phyloP scores from a whole-genome alignment of 306 rosid species.

The Malus orientalis region DNA sequence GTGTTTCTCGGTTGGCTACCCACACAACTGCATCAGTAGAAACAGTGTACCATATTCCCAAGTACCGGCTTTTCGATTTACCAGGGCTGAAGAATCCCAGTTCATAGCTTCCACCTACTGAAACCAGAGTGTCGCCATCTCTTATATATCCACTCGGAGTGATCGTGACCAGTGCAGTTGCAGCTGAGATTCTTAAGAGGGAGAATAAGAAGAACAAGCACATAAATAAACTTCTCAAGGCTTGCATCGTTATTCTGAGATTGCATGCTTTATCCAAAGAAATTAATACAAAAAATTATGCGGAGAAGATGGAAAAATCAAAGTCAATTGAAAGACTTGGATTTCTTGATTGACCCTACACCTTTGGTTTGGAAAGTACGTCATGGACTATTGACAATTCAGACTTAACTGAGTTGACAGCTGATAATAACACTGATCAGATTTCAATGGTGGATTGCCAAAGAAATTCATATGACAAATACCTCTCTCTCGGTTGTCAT shows the following conservation, averaged over 20 bases:
- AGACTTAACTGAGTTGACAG: too few relatives aligned
- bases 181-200: neutral
- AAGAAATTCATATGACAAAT: neutral
- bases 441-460: too few relatives aligned
- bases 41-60: slow-evolving; percentile 9
- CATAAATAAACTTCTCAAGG: neutral
- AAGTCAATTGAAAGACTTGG: too few relatives aligned
- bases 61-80: neutral
- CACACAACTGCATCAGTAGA: neutral
- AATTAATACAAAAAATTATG: neutral
- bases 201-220: neutral
- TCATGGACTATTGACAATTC: too few relatives aligned
- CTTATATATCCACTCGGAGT: neutral
- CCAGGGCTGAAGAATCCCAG: slow-evolving; percentile 17
- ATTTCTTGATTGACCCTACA: too few relatives aligned
- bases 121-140: neutral
- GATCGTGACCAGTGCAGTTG: neutral
- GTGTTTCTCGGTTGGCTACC: slow-evolving; percentile 20
- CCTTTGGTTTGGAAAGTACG: too few relatives aligned
- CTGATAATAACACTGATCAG: too few relatives aligned
- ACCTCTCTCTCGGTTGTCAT: neutral
- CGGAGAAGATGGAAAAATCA: too few relatives aligned
- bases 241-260: neutral
- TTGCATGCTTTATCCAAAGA: neutral
- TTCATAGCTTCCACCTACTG: neutral